These are phyloP conservation scores for Debaryomyces singareniensis DNA, from an alignment of 1,139 yeast species.

Conservation along the genomic window DNA sequence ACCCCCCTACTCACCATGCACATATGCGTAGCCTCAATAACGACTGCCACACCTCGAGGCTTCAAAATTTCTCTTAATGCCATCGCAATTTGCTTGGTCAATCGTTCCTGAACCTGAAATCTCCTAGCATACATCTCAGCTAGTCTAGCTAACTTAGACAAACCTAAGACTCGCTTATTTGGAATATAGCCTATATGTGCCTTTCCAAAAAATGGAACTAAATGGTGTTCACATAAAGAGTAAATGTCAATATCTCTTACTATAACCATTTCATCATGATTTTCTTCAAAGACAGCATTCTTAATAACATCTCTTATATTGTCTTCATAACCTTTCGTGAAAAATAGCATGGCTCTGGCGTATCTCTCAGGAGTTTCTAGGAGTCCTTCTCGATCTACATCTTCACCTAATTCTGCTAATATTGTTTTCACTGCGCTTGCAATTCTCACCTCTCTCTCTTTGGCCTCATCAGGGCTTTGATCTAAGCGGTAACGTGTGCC, in stretches of 20 bases:
- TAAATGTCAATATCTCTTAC: conserved; percentile 91
- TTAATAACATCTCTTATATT: conserved; percentile 87
- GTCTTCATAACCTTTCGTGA: conserved; percentile 95
- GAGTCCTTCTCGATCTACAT: conserved; percentile 80
- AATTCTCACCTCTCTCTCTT: conserved; percentile 62
- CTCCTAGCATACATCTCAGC: conserved; percentile 97
- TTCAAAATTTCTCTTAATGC: conserved; percentile 84
- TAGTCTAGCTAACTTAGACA: conserved; percentile 85
- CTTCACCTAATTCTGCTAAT: conserved; percentile 85
- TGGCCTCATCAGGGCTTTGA: conserved; percentile 55
- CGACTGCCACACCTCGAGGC: conserved; percentile 97
- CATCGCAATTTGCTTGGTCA: conserved; percentile 96
- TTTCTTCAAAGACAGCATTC: conserved; percentile 94
- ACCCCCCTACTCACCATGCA: conserved; percentile 99
- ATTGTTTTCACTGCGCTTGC: conserved; percentile 83
- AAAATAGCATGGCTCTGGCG: conserved; percentile 92
- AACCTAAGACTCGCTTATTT: conserved; percentile 87
- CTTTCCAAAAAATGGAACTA: conserved; percentile 95
- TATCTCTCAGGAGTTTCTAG: conserved; percentile 93
- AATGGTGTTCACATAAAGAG: conserved; percentile 93
- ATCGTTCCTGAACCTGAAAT: conserved; percentile 92
- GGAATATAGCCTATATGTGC: conserved; percentile 97
- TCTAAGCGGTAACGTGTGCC: conserved; percentile 79
- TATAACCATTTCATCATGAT: conserved; percentile 98
- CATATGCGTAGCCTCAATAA: conserved; percentile 97